phyloP scores from a whole-genome alignment of 2,329 filamentous ascomycete genomes.

The Phialophora macrospora region DNA sequence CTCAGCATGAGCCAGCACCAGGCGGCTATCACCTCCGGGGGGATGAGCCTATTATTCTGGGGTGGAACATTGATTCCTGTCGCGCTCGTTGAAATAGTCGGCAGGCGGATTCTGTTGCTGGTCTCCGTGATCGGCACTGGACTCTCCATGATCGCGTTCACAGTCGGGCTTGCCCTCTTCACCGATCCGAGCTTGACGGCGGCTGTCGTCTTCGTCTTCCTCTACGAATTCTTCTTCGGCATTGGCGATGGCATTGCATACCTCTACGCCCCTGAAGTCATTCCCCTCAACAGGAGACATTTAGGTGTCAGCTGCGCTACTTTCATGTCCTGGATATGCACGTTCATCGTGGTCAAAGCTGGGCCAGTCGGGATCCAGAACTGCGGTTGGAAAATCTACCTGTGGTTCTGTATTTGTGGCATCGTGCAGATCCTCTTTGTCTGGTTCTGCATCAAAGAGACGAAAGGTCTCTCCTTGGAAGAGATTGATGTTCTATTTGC shows the following conservation, averaged over 20 bases:
- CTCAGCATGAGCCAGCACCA: slow-evolving; percentile 30
- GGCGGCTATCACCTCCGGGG: background rate
- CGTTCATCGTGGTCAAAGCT: too few relatives aligned
- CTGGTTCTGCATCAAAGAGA: slow-evolving; percentile 60
- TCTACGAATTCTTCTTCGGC: slow-evolving; percentile 25
- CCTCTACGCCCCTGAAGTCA: slow-evolving; percentile 55
- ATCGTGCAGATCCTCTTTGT: slow-evolving; percentile 56
- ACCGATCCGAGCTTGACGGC: slow-evolving; percentile 1
- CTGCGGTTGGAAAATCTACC: too few relatives aligned
- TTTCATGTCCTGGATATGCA: too few relatives aligned
- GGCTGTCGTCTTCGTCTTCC: slow-evolving; percentile 17
- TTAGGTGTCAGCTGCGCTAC: too few relatives aligned
- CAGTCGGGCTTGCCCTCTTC: too few relatives aligned
- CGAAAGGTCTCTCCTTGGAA: slow-evolving; percentile 58
- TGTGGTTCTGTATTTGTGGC: slow-evolving; percentile 46
- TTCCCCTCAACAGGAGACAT: slow-evolving; percentile 53
- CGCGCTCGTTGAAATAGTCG: too few relatives aligned
- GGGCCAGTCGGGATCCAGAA: too few relatives aligned
- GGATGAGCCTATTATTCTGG: too few relatives aligned
- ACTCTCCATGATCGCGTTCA: too few relatives aligned
- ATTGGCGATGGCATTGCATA: slow-evolving; percentile 7
- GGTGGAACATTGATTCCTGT: too few relatives aligned
- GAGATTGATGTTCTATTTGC: slow-evolving; percentile 53
- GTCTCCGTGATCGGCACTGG: too few relatives aligned
- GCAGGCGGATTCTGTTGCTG: too few relatives aligned